Conservation (phyloP, 2,329 filamentous ascomycete species). For the Colletotrichum orchidophilum region DNA sequence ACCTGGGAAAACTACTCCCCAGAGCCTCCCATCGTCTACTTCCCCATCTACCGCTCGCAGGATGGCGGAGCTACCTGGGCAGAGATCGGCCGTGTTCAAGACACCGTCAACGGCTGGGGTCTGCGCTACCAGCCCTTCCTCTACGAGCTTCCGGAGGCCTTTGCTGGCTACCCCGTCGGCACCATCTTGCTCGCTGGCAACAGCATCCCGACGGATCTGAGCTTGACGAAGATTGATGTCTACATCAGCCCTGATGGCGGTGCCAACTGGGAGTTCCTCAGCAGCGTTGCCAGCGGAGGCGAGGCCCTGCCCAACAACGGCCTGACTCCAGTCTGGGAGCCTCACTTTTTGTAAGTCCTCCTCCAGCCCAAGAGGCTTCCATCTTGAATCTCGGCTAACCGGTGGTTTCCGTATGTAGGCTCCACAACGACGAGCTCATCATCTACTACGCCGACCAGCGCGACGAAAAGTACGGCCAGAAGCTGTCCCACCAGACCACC, state of each 20-base stretch:
- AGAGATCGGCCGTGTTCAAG: slow-evolving; percentile 69
- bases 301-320: slow-evolving; percentile 70
- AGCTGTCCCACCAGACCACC: slow-evolving; percentile 71
- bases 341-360: slow-evolving; percentile 63
- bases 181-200: slow-evolving; percentile 72
- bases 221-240: slow-evolving; percentile 72
- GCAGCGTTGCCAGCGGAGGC: slow-evolving; percentile 70
- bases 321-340: slow-evolving; percentile 77
- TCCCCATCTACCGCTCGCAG: slow-evolving; percentile 61
- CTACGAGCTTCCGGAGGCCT: slow-evolving; percentile 66
- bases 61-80: slow-evolving; percentile 69
- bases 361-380: accelerated
- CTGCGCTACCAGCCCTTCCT: slow-evolving; percentile 76
- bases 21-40: slow-evolving; percentile 63
- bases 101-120: slow-evolving; percentile 71
- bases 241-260: slow-evolving; percentile 72
- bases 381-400: background rate
- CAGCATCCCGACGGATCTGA: slow-evolving; percentile 67
- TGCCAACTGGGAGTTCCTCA: slow-evolving; percentile 72
- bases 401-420: slow-evolving; percentile 42
- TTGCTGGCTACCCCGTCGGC: slow-evolving; percentile 68
- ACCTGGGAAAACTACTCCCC: slow-evolving; percentile 68
- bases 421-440: slow-evolving; percentile 67
- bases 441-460: slow-evolving; percentile 79
- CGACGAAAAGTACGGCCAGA: slow-evolving; percentile 72